Base-by-base conservation (phyloP, 768 basidiomycete genomes). In the Strobilomyces confusus region DNA sequence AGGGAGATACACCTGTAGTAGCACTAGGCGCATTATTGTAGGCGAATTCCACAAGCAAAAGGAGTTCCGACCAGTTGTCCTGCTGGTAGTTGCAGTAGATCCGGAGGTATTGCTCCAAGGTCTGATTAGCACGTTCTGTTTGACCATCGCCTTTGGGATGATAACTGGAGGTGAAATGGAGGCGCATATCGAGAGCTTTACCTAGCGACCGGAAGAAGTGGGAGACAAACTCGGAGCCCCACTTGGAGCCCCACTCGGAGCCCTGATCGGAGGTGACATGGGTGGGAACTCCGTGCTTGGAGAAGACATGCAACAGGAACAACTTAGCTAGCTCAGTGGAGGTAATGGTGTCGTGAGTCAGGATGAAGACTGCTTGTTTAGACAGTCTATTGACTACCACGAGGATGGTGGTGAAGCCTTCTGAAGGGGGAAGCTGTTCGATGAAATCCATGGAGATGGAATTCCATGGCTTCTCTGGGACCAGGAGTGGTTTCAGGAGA, bases 381-480 rank as follows among this genome's bases (percentile, higher is more conserved):
- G 30, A 46, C 13, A 25, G 6, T 38, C n/a, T n/a, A n/a, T n/a
- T n/a, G n/a, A n/a, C n/a, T n/a, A n/a, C n/a, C n/a, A n/a, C n/a
- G n/a, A n/a, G 44, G 8, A 44, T 44, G 4, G 44, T 4, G 9
- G 44, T 30, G 9, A 14, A 43, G 25, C 17, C 19, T 1, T 30
- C n/a, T 9, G 7, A 32, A 19, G 44, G n/a, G 1, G 19, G 44
- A 14, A 44, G 44, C 5, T 30, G 44, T 7, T 44, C 11, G 11
- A 44, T 44, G 9, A 44, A 44, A 14, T 44, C 44, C 19, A 44
- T 44, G 11, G 44, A 44, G 9, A 44, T 44, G n/a, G n/a, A 44
- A 7, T 44, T 44, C 44, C 44, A 44, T 30, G 44, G 44, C 13
- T 44, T 44, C 29, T 44, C 44, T 12, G 29, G 44, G 2, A 44